Percentiles rank a stretch among this genome's conserved stretches.
Conservation (phyloP, 805 yeast species). For the Metschnikowia dekortorum region DNA sequence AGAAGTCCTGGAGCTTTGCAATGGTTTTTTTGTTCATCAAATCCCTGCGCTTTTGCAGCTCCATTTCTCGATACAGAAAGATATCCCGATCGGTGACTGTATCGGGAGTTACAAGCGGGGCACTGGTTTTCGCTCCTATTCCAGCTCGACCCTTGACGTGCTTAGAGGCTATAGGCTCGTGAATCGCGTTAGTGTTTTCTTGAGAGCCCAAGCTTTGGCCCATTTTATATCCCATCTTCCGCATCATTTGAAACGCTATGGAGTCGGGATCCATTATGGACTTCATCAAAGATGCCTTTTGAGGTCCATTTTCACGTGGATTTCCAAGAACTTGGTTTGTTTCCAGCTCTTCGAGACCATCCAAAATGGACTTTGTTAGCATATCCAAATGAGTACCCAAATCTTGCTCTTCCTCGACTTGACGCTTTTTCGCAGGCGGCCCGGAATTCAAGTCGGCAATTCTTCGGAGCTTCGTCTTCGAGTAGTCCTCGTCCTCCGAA, state of each 20-base stretch:
- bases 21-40: slow-evolving; percentile 9
- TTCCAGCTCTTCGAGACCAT: background rate
- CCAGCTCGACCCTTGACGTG: slow-evolving; percentile 18
- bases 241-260: slow-evolving; percentile 50
- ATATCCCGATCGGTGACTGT: background rate
- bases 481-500: slow-evolving; percentile 11
- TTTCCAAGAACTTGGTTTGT: background rate
- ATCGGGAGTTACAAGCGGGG: background rate
- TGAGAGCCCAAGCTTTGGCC: slow-evolving; percentile 44
- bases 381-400: background rate
- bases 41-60: slow-evolving; percentile 2
- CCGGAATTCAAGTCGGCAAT: background rate
- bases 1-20: slow-evolving; percentile 34
- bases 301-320: background rate
- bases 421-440: background rate
- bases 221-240: slow-evolving; percentile 52
- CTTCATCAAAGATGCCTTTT: slow-evolving; percentile 3
- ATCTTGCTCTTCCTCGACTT: background rate
- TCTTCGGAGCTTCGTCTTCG: background rate
- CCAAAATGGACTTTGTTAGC: background rate
- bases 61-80: slow-evolving; percentile 4
- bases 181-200: slow-evolving; percentile 16
- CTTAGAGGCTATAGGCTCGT: slow-evolving; percentile 28
- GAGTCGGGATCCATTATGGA: slow-evolving; percentile 13
- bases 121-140: slow-evolving; percentile 17